Conservation (phyloP, 2,329 filamentous ascomycete species). For the Nectriaceae sp. region DNA sequence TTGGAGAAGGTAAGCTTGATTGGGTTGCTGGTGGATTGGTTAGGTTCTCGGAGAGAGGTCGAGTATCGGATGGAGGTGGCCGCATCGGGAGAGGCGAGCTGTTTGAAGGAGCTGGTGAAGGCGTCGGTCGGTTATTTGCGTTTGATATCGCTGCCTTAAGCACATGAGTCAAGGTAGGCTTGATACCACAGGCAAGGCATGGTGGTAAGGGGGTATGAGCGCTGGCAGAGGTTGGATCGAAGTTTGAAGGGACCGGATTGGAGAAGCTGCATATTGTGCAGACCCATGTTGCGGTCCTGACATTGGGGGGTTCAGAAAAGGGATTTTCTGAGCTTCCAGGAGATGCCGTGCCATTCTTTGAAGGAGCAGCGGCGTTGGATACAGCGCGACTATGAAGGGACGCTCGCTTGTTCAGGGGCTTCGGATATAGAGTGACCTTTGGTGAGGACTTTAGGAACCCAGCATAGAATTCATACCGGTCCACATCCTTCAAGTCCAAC, state of each 20-base stretch:
- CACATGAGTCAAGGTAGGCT: conserved; percentile 78
- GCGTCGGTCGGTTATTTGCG: conserved; percentile 56
- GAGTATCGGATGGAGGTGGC: conserved; percentile 19
- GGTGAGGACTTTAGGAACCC: conserved; percentile 94
- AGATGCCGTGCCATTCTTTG: conserved; percentile 49
- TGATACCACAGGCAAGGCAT: conserved; percentile 92
- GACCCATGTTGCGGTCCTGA: conserved; percentile 80
- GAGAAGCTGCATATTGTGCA: conserved; percentile 96
- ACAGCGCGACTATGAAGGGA: conserved; percentile 58
- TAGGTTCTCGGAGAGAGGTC: conserved; percentile 11
- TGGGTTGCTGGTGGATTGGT: conserved; percentile 5
- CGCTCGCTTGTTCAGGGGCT: conserved; percentile 68
- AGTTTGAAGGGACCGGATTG: conserved; percentile 90
- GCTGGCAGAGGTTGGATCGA: conserved; percentile 81
- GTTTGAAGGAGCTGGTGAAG: conserved; percentile 12
- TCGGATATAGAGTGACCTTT: conserved; percentile 88
- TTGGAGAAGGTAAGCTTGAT: neutral
- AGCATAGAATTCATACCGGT: conserved; percentile 87
- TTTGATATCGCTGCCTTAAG: conserved; percentile 84
- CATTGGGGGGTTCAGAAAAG: conserved; percentile 42
- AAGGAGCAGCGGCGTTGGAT: conserved; percentile 46
- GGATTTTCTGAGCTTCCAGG: conserved; percentile 46
- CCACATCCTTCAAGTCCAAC: conserved; percentile 87
- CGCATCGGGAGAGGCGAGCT: conserved; percentile 33
- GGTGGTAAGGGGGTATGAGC: conserved; percentile 79